Percentiles rank a stretch among this genome's conserved stretches.
Evolutionary conservation across 192 early-diverging fungal species (phyloP).

Genomic region (Coemansia sp.): DNA sequence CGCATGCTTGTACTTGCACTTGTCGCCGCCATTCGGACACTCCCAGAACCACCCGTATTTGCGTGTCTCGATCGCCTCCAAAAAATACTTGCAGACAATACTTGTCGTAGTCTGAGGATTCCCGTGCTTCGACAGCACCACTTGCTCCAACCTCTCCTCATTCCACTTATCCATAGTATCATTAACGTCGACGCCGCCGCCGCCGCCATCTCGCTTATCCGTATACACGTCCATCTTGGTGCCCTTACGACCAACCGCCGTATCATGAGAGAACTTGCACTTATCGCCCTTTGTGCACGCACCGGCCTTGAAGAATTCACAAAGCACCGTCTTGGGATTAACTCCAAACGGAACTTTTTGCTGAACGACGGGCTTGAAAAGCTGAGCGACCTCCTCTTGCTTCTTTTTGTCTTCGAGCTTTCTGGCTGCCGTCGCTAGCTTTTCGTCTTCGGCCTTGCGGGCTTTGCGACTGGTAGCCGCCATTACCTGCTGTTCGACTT

Average conservation of each 20-base stretch:
- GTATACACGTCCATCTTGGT: constrained; percentile 92
- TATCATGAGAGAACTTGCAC: constrained; percentile 98
- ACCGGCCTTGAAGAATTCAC: constrained; percentile 89
- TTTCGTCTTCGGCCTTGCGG: constrained; percentile 54
- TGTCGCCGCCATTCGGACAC: constrained; percentile 90
- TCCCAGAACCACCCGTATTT: constrained; percentile 99
- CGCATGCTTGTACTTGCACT: constrained; percentile 96
- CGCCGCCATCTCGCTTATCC: constrained; percentile 63
- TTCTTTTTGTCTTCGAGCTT: constrained; percentile 82
- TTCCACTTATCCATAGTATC: constrained; percentile 98
- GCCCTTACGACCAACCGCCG: constrained; percentile 84
- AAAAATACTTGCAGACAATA: constrained; percentile 98
- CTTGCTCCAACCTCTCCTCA: constrained; percentile 85
- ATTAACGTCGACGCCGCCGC: constrained; percentile 53
- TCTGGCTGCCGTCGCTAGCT: constrained; percentile 61
- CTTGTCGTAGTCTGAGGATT: constrained; percentile 86
- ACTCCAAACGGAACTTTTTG: constrained; percentile 99
- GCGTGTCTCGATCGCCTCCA: constrained; percentile 91
- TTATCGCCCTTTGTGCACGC: constrained; percentile 84
- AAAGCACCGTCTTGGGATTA: constrained; percentile 94
- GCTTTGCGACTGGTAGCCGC: constrained; percentile 57
- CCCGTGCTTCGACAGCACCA: constrained; percentile 78
- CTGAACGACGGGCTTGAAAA: constrained; percentile 85
- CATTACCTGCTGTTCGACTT: constrained; percentile 82
- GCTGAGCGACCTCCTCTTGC: constrained; percentile 84